A percentile compares a stretch with the other conserved stretches of the same genome.
Conservation (phyloP, 2,329 filamentous ascomycete genomes). For the Cyclaneusma minus region DNA sequence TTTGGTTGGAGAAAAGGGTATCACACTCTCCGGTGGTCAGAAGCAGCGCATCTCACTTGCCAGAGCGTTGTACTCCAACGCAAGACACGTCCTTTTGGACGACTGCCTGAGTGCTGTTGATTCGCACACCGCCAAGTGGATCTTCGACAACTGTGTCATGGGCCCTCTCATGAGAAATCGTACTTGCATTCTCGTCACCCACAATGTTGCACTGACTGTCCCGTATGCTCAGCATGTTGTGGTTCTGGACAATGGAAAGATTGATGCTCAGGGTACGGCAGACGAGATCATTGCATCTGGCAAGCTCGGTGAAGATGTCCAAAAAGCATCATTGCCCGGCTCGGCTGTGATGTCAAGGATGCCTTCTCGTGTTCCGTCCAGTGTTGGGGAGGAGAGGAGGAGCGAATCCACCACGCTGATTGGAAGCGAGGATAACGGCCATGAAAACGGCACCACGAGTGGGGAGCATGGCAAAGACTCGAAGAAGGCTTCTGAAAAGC, state of each 20-base stretch:
- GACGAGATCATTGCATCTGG: conserved; percentile 73
- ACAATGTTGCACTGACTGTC: conserved; percentile 81
- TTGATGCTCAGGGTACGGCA: conserved; percentile 62
- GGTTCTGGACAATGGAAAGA: conserved; percentile 72
- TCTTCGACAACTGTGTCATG: conserved; percentile 83
- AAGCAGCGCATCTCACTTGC: conserved; percentile 95
- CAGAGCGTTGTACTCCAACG: conserved; percentile 93
- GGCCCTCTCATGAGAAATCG: conserved; percentile 78
- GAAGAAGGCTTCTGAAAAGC: conserved; percentile 23
- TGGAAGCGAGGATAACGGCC: conserved; percentile 29
- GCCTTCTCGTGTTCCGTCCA: conserved; percentile 65
- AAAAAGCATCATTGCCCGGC: conserved; percentile 55
- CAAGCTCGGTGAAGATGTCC: conserved; percentile 71
- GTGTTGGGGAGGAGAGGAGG: conserved; percentile 49
- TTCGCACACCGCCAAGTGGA: conserved; percentile 95
- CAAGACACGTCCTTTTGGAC: conserved; percentile 77
- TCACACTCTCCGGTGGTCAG: conserved; percentile 89
- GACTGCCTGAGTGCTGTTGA: conserved; percentile 95
- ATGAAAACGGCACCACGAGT: conserved; percentile 30
- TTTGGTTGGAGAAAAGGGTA: conserved; percentile 90
- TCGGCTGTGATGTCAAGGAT: conserved; percentile 58
- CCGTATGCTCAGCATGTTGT: conserved; percentile 70
- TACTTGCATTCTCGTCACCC: conserved; percentile 89
- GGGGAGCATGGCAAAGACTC: conserved; percentile 27
- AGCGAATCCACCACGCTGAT: conserved; percentile 24